Percentiles rank a stretch among this genome's conserved stretches.
phyloP scores from a whole-genome alignment of 2,329 filamentous ascomycete species.

The Aschersonia sp. region DNA sequence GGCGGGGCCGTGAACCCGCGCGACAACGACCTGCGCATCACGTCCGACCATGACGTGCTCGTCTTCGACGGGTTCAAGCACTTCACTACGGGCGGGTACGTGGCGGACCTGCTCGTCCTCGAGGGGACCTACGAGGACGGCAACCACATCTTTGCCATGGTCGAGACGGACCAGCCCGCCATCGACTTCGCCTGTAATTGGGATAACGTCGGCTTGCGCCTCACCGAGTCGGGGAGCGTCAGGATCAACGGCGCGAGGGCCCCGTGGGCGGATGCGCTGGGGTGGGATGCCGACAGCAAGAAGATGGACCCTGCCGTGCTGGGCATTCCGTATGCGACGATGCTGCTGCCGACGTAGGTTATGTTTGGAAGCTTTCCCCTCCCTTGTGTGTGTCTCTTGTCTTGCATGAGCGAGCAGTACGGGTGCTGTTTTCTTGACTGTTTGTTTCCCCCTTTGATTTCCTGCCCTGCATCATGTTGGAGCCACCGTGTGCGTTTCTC shows the following conservation, averaged over 20 bases:
- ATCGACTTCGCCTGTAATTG: constrained; percentile 47
- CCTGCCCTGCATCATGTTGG: no score
- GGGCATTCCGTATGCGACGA: constrained; percentile 35
- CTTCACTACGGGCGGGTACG: constrained; percentile 54
- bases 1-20: constrained; percentile 53
- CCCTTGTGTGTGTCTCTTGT: no score
- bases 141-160: constrained; percentile 49
- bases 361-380: background rate
- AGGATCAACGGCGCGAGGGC: constrained; percentile 41
- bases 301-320: constrained; percentile 34
- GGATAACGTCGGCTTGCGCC: constrained; percentile 48
- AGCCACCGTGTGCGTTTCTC: no score
- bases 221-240: constrained; percentile 50
- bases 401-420: no score
- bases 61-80: constrained; percentile 49
- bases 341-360: constrained; percentile 43
- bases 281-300: constrained; percentile 39
- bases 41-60: constrained; percentile 14
- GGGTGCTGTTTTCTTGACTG: no score
- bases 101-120: constrained; percentile 51
- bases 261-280: constrained; percentile 46
- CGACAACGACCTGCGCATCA: constrained; percentile 45
- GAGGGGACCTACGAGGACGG: constrained; percentile 45
- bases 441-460: no score
- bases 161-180: constrained; percentile 40